Conservation (phyloP, 129 eudicot genomes). For the Lonicera japonica region DNA sequence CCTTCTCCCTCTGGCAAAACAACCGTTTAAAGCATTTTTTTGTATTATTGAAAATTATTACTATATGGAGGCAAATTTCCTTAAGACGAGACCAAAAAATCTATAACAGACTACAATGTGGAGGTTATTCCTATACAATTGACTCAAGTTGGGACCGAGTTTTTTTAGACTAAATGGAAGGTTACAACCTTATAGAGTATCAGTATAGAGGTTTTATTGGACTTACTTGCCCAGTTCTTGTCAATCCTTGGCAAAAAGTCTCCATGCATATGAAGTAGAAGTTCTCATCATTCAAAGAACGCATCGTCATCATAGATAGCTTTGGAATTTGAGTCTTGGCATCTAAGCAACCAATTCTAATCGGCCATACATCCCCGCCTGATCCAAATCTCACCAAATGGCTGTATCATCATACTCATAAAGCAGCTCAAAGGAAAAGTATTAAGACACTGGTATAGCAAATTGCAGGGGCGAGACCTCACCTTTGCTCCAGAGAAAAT, state of each 20-base stretch:
- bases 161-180: too few relatives aligned
- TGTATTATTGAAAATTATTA: too few relatives aligned
- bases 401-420: slow-evolving; percentile 1
- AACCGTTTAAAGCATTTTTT: too few relatives aligned
- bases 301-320: slow-evolving; percentile 55
- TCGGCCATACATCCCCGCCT: slow-evolving; percentile 56
- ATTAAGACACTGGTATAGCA: background rate
- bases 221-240: slow-evolving; percentile 27
- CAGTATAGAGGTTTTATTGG: too few relatives aligned
- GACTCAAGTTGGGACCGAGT: too few relatives aligned
- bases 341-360: slow-evolving; percentile 79
- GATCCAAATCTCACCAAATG: slow-evolving; percentile 20
- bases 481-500: slow-evolving; percentile 58
- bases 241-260: slow-evolving; percentile 25
- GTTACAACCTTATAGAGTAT: too few relatives aligned
- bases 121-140: too few relatives aligned
- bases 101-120: too few relatives aligned
- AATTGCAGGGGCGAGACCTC: slow-evolving; percentile 8
- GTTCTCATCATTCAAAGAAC: slow-evolving; percentile 51
- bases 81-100: too few relatives aligned
- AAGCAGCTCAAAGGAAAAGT: background rate
- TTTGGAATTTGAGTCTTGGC: slow-evolving; percentile 49
- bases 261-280: slow-evolving; percentile 75
- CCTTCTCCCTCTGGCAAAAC: too few relatives aligned
- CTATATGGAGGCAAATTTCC: too few relatives aligned